These are phyloP conservation scores for Dryas alaskensis DNA, from an alignment of 306 rosid species.

Conservation along the genomic window DNA sequence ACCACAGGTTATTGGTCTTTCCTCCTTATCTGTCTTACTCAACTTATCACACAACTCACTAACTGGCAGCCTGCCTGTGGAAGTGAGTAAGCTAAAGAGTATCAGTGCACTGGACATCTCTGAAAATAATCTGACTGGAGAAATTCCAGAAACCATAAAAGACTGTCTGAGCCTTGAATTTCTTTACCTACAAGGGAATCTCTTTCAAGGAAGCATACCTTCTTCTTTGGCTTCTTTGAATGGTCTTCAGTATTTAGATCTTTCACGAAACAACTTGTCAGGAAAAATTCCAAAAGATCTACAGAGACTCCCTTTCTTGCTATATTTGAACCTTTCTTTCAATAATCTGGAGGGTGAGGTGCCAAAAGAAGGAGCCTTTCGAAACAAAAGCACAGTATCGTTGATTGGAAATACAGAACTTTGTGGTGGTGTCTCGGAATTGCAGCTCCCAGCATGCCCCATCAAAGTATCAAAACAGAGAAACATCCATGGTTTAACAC, in stretches of 20 bases:
- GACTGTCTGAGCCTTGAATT: constrained; percentile 25
- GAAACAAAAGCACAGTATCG: constrained; percentile 18
- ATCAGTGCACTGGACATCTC: constrained; percentile 23
- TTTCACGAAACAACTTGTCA: constrained; percentile 30
- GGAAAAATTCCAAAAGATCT: constrained; percentile 37
- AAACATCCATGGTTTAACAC: not conserved
- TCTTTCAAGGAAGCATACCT: constrained; percentile 34
- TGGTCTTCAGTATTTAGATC: constrained; percentile 27
- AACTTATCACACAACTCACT: constrained; percentile 34
- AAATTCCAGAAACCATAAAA: constrained; percentile 34
- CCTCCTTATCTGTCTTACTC: constrained; percentile 9
- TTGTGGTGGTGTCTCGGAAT: constrained; percentile 20
- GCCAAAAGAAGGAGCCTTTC: constrained; percentile 33
- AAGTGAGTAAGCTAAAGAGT: constrained; percentile 18
- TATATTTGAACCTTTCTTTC: constrained; percentile 38
- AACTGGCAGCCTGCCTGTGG: constrained; percentile 21
- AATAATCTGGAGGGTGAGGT: constrained; percentile 46
- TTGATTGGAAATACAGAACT: constrained; percentile 17
- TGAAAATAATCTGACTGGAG: constrained; percentile 24
- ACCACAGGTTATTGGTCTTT: constrained; percentile 1
- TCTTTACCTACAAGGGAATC: constrained; percentile 28
- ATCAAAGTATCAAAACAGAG: not conserved
- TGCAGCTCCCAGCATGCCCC: constrained; percentile 28
- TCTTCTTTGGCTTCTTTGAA: constrained; percentile 31
- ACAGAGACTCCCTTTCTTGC: not conserved